A percentile compares a stretch with the other conserved stretches of the same genome.
Evolutionary conservation across 148 eudicot genomes (phyloP).

Genomic region (Amaranthus hypochondriacus): DNA sequence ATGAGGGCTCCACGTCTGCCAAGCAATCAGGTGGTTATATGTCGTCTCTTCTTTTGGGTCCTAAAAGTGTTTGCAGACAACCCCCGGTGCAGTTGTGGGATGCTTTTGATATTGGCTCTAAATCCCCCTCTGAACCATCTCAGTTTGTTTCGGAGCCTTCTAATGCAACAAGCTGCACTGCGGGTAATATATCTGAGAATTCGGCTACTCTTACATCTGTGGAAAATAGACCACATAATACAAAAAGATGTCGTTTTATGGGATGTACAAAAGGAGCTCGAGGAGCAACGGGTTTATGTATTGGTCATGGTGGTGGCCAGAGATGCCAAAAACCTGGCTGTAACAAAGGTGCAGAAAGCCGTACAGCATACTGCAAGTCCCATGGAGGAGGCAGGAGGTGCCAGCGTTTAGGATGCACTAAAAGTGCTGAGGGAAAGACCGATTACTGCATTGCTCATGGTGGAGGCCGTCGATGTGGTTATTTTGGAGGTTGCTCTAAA

Average conservation of each 20-base stretch:
- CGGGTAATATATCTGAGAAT: slow-evolving; percentile 45
- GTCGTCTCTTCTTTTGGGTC: slow-evolving; percentile 73
- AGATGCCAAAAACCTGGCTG: slow-evolving; percentile 92
- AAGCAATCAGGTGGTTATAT: slow-evolving; percentile 91
- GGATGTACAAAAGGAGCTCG: slow-evolving; percentile 91
- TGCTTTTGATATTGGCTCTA: slow-evolving; percentile 23
- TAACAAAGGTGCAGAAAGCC: slow-evolving; percentile 86
- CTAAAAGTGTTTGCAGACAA: slow-evolving; percentile 36
- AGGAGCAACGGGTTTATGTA: slow-evolving; percentile 85
- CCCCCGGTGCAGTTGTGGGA: slow-evolving; percentile 30
- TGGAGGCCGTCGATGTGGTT: slow-evolving; percentile 76
- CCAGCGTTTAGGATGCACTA: slow-evolving; percentile 79
- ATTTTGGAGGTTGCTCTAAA: slow-evolving; percentile 65
- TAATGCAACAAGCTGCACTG: slow-evolving; percentile 42
- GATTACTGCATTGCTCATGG: slow-evolving; percentile 93
- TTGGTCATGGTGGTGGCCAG: slow-evolving; percentile 91
- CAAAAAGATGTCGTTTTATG: slow-evolving; percentile 55
- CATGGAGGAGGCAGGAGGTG: slow-evolving; percentile 98
- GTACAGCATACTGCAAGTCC: slow-evolving; percentile 86
- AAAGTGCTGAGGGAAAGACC: slow-evolving; percentile 91
- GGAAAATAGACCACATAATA: slow-evolving; percentile 37
- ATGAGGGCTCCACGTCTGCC: slow-evolving; percentile 95
- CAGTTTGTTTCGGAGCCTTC: slow-evolving; percentile 67
- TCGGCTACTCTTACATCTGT: slow-evolving; percentile 34
- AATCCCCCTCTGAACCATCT: slow-evolving; percentile 34